A percentile compares a stretch with the other conserved stretches of the same genome.
These are phyloP conservation scores for Rhodotorula sp. DNA, from an alignment of 1,284 basidiomycete species.

Conservation along the genomic window DNA sequence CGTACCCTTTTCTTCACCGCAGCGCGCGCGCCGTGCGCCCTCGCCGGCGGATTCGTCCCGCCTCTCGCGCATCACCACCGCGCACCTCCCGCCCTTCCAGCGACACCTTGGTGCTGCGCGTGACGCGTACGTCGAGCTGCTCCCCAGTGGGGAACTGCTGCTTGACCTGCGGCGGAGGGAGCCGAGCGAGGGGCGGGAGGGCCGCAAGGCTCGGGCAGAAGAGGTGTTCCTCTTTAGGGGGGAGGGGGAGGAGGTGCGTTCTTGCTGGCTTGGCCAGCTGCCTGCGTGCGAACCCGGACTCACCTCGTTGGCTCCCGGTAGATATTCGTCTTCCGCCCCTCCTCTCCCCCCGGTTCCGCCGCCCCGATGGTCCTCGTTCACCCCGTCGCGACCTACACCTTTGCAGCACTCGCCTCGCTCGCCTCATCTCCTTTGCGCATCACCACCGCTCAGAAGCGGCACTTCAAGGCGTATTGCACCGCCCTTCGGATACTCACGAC, in stretches of 20 bases:
- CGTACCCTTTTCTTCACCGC: too few relatives aligned
- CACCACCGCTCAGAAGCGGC: not conserved
- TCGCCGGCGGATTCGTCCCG: not conserved
- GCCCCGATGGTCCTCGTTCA: not conserved
- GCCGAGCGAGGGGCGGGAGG: too few relatives aligned
- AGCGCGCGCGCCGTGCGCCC: not conserved
- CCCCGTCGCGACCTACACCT: not conserved
- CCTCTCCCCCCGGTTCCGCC: accelerated
- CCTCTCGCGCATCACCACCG: not conserved
- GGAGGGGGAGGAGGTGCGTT: not conserved
- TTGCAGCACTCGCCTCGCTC: not conserved
- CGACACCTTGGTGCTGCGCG: not conserved
- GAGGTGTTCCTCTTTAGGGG: conserved; percentile 1
- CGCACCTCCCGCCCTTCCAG: not conserved
- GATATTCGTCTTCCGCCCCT: not conserved
- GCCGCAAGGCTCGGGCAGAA: not conserved
- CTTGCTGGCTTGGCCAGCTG: not conserved
- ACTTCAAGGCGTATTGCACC: not conserved
- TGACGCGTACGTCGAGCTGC: conserved; percentile 2
- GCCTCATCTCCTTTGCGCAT: not conserved
- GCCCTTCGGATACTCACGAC: not conserved
- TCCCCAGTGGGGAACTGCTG: not conserved
- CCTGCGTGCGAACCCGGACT: not conserved
- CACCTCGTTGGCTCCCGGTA: not conserved
- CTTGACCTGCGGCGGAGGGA: not conserved